phyloP scores from a whole-genome alignment of 2,329 filamentous ascomycete species.

The Monosporascus sp. region DNA sequence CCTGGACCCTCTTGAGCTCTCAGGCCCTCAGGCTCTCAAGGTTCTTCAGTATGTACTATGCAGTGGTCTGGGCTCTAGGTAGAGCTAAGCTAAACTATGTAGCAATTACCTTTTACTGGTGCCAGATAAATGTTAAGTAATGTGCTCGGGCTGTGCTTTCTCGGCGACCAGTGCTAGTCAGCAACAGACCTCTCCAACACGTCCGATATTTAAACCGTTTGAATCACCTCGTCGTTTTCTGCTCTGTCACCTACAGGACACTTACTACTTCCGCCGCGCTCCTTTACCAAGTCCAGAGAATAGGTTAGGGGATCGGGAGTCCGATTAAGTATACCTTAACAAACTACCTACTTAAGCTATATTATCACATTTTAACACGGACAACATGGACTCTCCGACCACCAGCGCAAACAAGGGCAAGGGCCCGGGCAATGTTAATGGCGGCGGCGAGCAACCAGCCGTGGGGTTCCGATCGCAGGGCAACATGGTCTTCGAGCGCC shows the following conservation, averaged over 20 bases:
- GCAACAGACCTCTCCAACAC: not conserved
- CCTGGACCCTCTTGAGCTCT: too few species aligned
- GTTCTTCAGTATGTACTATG: too few species aligned
- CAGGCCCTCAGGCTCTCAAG: too few species aligned
- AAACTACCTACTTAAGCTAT: not conserved
- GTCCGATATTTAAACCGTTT: not conserved
- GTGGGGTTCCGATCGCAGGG: constrained; percentile 45
- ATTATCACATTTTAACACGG: not conserved
- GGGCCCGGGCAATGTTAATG: constrained; percentile 14
- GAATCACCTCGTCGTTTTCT: not conserved
- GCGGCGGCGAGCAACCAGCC: constrained; percentile 3
- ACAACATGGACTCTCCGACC: constrained; percentile 1
- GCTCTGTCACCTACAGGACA: too few species aligned
- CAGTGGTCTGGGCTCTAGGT: too few species aligned
- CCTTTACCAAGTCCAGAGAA: not conserved
- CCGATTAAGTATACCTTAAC: too few species aligned
- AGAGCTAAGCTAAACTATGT: not conserved
- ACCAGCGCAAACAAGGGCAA: constrained; percentile 13
- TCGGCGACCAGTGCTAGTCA: not conserved
- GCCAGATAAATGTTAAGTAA: too few species aligned
- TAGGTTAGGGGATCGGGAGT: not conserved
- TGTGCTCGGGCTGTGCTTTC: not conserved
- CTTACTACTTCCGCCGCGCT: too few species aligned
- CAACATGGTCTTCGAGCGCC: constrained; percentile 70
- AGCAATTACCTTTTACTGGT: not conserved